Base-by-base conservation (phyloP, 345 rosid genomes). In the Gynandropsis gynandra region DNA sequence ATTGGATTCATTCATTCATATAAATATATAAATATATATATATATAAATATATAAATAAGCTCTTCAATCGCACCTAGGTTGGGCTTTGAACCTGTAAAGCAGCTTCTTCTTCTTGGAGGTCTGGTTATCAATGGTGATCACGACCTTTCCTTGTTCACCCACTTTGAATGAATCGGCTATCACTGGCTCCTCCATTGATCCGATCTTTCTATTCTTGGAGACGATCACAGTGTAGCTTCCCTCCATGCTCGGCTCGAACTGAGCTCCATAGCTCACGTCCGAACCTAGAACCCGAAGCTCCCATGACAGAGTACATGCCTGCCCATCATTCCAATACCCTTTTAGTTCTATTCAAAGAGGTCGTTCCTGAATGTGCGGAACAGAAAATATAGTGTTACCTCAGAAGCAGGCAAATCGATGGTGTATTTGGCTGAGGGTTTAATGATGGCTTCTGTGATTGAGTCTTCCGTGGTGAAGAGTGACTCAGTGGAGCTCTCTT, bases 71-170 rank as follows among this genome's bases (percentile, higher is more conserved):
- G 29, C 4, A 24, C 29, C 29, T 24, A 24, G 81, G 67, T 47
- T 81, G 74, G 62, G 74, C 69, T 75, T 78, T 90, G 74, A 67
- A 83, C 83, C 96, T 75, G 75, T 82, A 87, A 14, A 90, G 72
- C 49, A 90, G 65, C 68, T 79, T 84, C 83, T 83, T 86, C 83
- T 80, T 90, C 80, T 75, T 87, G 56, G 77, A 70, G 51, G 77
- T 74, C 34, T 68, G 75, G 70, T 83, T 90, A 61, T 90, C 83
- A 43, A 90, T 42, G 9, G 82, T 78, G 55, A 83, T 74, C 50
- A 87, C 73, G 10, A 87, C 55, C 69, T 80, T 83, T 16, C 96
- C 98, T 0, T 81, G 58, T 65, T 81, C 95, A 4, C 62, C 52
- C 10, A 62, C 77, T 62, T 80, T 87, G 79, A 80, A 90, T 56